Conservation (phyloP, 805 yeast genomes). For the Blastobotrys terrestris region DNA sequence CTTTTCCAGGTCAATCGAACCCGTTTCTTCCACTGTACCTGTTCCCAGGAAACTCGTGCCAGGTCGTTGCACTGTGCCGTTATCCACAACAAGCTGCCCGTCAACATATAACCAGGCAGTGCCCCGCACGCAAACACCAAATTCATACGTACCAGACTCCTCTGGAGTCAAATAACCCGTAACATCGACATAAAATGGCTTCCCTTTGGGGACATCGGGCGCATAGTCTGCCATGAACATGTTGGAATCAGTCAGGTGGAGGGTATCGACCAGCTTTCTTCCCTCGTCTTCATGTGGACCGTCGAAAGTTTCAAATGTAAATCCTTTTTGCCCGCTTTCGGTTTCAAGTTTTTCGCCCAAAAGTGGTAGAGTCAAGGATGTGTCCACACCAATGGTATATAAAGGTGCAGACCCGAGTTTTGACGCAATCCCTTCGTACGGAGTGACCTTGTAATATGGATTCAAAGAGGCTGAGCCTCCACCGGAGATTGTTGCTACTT, state of each 20-base stretch:
- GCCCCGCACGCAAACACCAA: slow-evolving; percentile 49
- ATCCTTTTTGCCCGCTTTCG: slow-evolving; percentile 12
- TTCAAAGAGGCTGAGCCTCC: slow-evolving; percentile 56
- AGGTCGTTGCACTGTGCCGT: slow-evolving; percentile 43
- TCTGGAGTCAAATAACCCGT: slow-evolving; percentile 43
- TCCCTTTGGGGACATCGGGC: slow-evolving; percentile 6
- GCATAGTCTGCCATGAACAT: slow-evolving; percentile 17
- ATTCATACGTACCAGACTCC: slow-evolving; percentile 41
- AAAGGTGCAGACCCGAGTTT: slow-evolving; percentile 5
- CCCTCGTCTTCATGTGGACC: slow-evolving; percentile 4
- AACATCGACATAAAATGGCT: slow-evolving; percentile 38
- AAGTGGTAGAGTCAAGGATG: slow-evolving; percentile 32
- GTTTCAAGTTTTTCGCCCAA: slow-evolving; percentile 22
- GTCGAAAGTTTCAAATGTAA: slow-evolving; percentile 9
- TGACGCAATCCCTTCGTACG: slow-evolving; percentile 10
- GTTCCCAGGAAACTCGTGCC: slow-evolving; percentile 48
- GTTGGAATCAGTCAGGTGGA: slow-evolving; percentile 7
- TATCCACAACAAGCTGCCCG: slow-evolving; percentile 49
- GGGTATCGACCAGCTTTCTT: slow-evolving; percentile 13
- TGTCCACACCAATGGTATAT: slow-evolving; percentile 29
- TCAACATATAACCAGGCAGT: slow-evolving; percentile 51
- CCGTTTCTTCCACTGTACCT: slow-evolving; percentile 49
- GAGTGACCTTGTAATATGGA: slow-evolving; percentile 39
- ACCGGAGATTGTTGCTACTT: slow-evolving; percentile 44
- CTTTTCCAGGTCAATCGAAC: slow-evolving; percentile 34